Evolutionary conservation across 306 rosid genomes (phyloP), one percentile per base, ranked within the genome.

Genomic region (Astragalus membranaceus): DNA sequence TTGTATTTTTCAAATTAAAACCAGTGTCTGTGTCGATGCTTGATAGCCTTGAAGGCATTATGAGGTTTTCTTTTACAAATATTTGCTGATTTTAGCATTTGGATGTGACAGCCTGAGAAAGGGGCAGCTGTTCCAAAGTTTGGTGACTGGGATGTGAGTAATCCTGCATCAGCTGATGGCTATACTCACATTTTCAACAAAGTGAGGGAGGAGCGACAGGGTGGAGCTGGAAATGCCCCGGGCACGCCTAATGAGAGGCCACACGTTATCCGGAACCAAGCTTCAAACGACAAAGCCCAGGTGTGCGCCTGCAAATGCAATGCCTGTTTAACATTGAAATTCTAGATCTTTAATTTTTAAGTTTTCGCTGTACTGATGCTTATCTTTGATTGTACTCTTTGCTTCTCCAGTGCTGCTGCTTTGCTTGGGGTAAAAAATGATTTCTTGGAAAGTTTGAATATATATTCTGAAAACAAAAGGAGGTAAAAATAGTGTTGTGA

Each of bases 41-140:
- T 26, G 30, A 26, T 26, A 26, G 30, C 35, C 71, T 44, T 10
- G 14, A 7, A 46, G 53, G 46, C 73, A 13, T 54, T 3, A 0
- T 67, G 33, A 32, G 8, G 50, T 36, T 64, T 82, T 69, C 15
- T 61, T 36, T 35, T 47, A 37, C 11, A 70, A 57, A 64, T 43
- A 10, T 32, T 41, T 72, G 53, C 46, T 83, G 65, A 83, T 36
- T 65, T 26, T 51, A 29, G 61, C 33, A 53, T 66, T 80, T 8
- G 72, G 54, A 42, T 73, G 16, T 77, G 51, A 60, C 90, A 90
- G 97, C 90, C 92, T 32, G 96, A 94, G 10, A 87, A 79, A 47
- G 99, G 90, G 39, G 92, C 97, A 56, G 92, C 99, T 52, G 96
- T 94, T 80, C 99, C 99, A 1, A 90, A 85, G 67, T 90, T 94